These are phyloP conservation scores for Elsinoe perseae DNA, from an alignment of 2,329 filamentous ascomycete species.

Conservation along the genomic window DNA sequence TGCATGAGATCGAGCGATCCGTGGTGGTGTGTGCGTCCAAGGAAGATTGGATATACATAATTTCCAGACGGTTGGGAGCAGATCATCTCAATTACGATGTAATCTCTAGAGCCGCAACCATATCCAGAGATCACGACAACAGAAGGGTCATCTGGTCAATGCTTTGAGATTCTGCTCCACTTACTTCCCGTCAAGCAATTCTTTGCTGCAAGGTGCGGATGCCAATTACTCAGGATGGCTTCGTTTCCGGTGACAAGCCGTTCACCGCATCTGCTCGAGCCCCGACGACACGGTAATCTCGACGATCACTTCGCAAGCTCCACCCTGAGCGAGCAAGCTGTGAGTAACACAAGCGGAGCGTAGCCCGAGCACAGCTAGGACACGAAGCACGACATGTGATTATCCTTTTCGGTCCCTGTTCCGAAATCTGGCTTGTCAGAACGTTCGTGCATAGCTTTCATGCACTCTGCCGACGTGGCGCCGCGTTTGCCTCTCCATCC, in stretches of 20 bases:
- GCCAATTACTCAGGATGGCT: neutral
- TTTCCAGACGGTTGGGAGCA: conserved; percentile 3
- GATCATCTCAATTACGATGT: neutral
- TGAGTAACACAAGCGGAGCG: neutral
- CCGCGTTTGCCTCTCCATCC: neutral
- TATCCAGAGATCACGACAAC: neutral
- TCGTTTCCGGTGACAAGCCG: neutral
- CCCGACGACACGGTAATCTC: neutral
- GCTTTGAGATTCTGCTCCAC: neutral
- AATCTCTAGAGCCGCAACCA: neutral
- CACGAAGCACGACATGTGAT: neutral
- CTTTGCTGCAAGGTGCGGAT: neutral
- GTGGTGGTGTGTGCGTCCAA: neutral
- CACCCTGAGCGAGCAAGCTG: neutral
- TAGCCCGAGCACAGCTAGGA: neutral
- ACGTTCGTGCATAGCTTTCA: conserved; percentile 7
- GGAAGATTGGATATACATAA: neutral
- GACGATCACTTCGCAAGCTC: conserved; percentile 12
- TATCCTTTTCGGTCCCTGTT: neutral
- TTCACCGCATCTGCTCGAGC: neutral
- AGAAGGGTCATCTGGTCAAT: neutral
- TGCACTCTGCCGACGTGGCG: neutral
- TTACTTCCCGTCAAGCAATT: neutral
- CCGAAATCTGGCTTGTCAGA: conserved; percentile 6
- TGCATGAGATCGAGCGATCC: conserved; percentile 11